Evolutionary conservation across 2,329 filamentous ascomycete genomes (phyloP), one percentile per base, ranked within the genome.

Genomic region (Colletotrichum eremochloae): DNA sequence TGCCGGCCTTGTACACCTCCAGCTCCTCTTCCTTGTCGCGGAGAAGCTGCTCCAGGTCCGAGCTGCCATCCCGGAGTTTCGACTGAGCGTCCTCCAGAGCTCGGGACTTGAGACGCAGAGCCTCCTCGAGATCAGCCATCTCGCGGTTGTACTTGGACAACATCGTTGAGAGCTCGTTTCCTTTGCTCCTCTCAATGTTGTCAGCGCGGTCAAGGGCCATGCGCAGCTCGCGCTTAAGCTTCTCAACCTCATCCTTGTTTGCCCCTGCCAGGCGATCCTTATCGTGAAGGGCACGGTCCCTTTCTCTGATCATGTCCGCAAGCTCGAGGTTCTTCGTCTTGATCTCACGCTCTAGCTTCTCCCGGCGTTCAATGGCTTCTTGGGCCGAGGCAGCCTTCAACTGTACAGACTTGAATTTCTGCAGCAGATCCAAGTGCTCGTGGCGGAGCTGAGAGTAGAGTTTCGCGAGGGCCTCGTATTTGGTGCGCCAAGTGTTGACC

Each of bases 261-360:
- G 91, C 93, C 62, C 96, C 96, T 63, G 87, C 90, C n/a, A 92
- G 85, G 67, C 96, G 91, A 80, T 99, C 96, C 81, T 95, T 94
- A 74, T 99, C 96, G 79, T 98, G 94, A 64, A 98, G 84, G 40
- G 96, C 96, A 75, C 96, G 91, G 79, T 99, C 96, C 76, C 96
- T 90, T 84, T 99, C 96, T 55, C 96, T 91, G 75, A 99, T 99
- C 96, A 99, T 98, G 81, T 98, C 95, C 42, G 96, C 96, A 74
- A 99, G 85, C 82, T 99, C 96, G n/a, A 99, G 86, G 80, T 99
- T 99, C 89, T 99, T 99, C 40, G 96, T 98, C 89, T 99, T 99
- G 81, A 99, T 93, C 84, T 99, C 96, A 44, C 96, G 93, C 84
- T 98, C 95, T 64, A 99, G 88, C 86, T 97, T 97, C 85, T 99